These are phyloP conservation scores for Yamadazyma trypodendri DNA, from an alignment of 1,139 yeast genomes.

Conservation along the genomic window DNA sequence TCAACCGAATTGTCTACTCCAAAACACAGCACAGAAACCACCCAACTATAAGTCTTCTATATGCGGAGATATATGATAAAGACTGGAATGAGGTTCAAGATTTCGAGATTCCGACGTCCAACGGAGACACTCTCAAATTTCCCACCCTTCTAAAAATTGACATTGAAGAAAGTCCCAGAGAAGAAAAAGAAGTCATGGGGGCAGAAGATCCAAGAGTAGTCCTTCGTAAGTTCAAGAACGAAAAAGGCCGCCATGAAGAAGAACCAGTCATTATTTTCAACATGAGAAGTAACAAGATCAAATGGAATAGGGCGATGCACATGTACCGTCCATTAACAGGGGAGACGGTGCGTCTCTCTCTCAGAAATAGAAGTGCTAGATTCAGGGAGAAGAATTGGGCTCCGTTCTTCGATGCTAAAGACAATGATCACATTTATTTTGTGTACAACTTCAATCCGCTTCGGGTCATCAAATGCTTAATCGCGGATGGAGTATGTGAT, in stretches of 20 bases:
- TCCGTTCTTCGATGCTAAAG: constrained; percentile 10
- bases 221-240: constrained; percentile 9
- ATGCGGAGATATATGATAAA: constrained; percentile 17
- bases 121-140: constrained; percentile 8
- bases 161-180: constrained; percentile 11
- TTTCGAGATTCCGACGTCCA: constrained; percentile 6
- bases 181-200: constrained; percentile 12
- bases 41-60: constrained; percentile 17
- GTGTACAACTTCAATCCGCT: constrained; percentile 21
- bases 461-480: constrained; percentile 17
- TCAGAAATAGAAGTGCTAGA: constrained; percentile 10
- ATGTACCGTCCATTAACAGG: constrained; percentile 13
- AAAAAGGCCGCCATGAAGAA: constrained; percentile 11
- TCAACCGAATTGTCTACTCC: constrained; percentile 16
- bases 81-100: constrained; percentile 17
- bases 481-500: constrained; percentile 17
- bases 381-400: constrained; percentile 18
- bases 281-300: constrained; percentile 13
- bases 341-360: constrained; percentile 9
- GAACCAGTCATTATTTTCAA: constrained; percentile 16
- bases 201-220: constrained; percentile 17
- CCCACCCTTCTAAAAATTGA: constrained; percentile 10
- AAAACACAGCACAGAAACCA: constrained; percentile 9
- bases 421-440: constrained; percentile 14
- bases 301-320: constrained; percentile 16